Conservation (phyloP, 768 basidiomycete genomes). For the Macrocybe gigantea region DNA sequence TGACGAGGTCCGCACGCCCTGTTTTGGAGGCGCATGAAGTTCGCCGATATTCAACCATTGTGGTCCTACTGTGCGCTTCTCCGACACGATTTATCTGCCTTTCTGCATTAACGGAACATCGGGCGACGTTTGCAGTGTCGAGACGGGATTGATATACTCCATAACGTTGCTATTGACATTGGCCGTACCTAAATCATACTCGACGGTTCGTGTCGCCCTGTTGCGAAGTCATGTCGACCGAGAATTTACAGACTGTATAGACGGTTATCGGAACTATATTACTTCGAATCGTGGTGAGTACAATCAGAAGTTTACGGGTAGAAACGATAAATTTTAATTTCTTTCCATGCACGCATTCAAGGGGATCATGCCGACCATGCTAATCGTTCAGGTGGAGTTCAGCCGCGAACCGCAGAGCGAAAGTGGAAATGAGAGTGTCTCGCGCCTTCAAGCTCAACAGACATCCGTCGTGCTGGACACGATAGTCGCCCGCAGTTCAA, state of each 20-base stretch:
- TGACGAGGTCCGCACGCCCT: too few relatives aligned
- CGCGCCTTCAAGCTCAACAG: not conserved
- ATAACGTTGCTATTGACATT: conserved; percentile 15
- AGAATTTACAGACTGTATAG: not conserved
- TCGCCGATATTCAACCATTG: too few relatives aligned
- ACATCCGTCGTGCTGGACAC: too few relatives aligned
- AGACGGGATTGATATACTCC: conserved; percentile 23
- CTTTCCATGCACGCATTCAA: not conserved
- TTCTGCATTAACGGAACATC: not conserved
- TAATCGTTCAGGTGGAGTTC: conserved; percentile 18
- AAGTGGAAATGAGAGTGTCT: not conserved
- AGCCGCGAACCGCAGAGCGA: not conserved
- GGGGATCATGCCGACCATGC: conserved; percentile 19
- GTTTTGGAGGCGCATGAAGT: too few relatives aligned
- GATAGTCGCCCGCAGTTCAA: too few relatives aligned
- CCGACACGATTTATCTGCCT: too few relatives aligned
- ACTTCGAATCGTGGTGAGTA: conserved; percentile 22
- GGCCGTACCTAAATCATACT: conserved; percentile 4
- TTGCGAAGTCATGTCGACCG: not conserved
- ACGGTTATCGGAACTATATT: conserved; percentile 4
- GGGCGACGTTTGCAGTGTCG: conserved; percentile 8
- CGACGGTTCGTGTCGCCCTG: conserved; percentile 7
- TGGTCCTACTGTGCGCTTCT: too few relatives aligned
- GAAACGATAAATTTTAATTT: not conserved
- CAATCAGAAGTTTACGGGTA: not conserved